Percentiles rank a stretch among this genome's conserved stretches.
These are phyloP conservation scores for Xylariaceae sp. DNA, from an alignment of 2,329 filamentous ascomycete genomes.

Conservation along the genomic window DNA sequence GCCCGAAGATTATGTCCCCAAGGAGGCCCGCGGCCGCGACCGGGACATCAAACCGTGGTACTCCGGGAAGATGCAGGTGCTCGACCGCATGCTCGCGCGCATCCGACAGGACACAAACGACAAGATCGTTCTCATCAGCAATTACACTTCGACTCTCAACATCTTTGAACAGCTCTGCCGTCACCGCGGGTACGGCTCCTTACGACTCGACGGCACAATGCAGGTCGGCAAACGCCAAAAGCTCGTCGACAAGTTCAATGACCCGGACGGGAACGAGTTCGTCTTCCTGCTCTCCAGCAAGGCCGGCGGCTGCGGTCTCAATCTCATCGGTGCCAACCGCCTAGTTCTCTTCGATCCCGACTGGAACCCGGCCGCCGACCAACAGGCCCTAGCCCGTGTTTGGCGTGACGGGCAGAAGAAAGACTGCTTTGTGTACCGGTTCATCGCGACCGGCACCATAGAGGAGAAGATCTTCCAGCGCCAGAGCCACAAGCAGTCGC, in stretches of 20 bases:
- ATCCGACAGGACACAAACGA: slow-evolving; percentile 97
- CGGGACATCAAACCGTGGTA: slow-evolving; percentile 94
- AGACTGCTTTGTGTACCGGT: slow-evolving; percentile 99
- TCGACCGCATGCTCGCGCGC: slow-evolving; percentile 96
- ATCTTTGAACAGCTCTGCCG: slow-evolving; percentile 92
- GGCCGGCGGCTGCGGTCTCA: slow-evolving; percentile 90
- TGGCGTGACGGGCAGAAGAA: slow-evolving; percentile 99
- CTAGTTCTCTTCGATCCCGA: slow-evolving; percentile 93
- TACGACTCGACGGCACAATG: slow-evolving; percentile 96
- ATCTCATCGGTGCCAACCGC: slow-evolving; percentile 78
- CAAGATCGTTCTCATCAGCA: slow-evolving; percentile 98
- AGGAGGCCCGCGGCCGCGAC: slow-evolving; percentile 84
- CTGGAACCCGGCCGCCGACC: slow-evolving; percentile 97
- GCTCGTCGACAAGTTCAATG: slow-evolving; percentile 96
- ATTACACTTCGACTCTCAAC: slow-evolving; percentile 95
- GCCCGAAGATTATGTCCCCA: slow-evolving; percentile 86
- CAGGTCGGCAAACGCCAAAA: slow-evolving; percentile 97
- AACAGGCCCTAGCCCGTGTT: slow-evolving; percentile 94
- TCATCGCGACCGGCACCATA: slow-evolving; percentile 96
- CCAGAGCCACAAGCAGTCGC: slow-evolving; percentile 95
- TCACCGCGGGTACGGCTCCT: slow-evolving; percentile 77
- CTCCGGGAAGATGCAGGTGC: slow-evolving; percentile 95
- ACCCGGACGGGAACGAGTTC: slow-evolving; percentile 87
- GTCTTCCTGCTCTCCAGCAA: slow-evolving; percentile 97
- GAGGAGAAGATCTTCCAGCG: slow-evolving; percentile 99